Percentiles rank a stretch among this genome's conserved stretches.
Conservation (phyloP, 2,329 filamentous ascomycete genomes). For the Thelonectria olida region DNA sequence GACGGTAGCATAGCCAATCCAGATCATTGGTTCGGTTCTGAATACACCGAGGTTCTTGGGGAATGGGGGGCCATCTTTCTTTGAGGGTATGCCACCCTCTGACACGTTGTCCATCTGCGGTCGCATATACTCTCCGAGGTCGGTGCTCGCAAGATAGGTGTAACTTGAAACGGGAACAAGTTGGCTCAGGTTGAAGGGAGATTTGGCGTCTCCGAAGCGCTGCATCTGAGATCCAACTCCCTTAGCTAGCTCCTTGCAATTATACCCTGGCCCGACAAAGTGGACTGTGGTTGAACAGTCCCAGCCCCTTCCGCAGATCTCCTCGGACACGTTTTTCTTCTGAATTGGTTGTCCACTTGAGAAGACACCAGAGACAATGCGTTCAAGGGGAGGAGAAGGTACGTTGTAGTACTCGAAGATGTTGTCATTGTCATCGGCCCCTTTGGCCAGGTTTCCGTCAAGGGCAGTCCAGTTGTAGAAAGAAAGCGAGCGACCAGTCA, state of each 20-base stretch:
- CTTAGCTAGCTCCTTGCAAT: neutral
- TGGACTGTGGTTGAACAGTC: neutral
- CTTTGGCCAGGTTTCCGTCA: neutral
- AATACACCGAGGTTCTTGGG: conserved; percentile 1
- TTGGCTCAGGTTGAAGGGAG: neutral
- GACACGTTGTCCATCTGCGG: neutral
- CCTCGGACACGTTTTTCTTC: neutral
- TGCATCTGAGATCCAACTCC: neutral
- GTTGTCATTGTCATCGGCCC: neutral
- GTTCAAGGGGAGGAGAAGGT: neutral
- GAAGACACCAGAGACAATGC: neutral
- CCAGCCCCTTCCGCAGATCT: conserved; percentile 6
- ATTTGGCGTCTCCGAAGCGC: neutral
- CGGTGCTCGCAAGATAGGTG: neutral
- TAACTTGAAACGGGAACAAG: neutral
- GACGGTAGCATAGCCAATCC: conserved; percentile 22
- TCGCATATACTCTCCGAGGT: neutral
- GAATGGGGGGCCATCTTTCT: neutral
- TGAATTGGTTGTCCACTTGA: neutral
- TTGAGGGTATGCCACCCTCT: neutral
- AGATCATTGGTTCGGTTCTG: conserved; percentile 5
- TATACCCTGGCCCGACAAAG: conserved; percentile 4
- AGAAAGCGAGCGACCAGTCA: neutral
- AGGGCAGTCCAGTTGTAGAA: neutral
- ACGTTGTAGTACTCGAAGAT: conserved; percentile 1